Conservation (phyloP, 768 basidiomycete genomes). For the Kwoniella newhampshirensis region DNA sequence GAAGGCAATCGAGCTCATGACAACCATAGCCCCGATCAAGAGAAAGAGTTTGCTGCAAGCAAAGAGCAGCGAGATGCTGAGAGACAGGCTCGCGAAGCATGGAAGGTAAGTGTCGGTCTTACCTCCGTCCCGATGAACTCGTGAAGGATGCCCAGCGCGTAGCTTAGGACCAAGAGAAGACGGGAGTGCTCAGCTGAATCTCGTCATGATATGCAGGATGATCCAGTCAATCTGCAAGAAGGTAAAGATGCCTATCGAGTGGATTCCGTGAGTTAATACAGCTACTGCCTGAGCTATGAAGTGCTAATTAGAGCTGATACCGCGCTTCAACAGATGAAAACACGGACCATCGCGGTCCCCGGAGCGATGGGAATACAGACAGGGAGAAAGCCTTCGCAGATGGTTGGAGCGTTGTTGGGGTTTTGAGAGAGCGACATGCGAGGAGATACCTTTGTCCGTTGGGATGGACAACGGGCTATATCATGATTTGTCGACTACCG, state of each 20-base stretch:
- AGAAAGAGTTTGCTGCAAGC: conserved; percentile 2
- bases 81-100: not conserved
- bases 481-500: too few species aligned
- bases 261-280: conserved; percentile 12
- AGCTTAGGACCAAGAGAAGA: too few species aligned
- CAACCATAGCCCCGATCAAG: not conserved
- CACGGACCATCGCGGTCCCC: not conserved
- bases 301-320: not conserved
- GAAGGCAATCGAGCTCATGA: too few species aligned
- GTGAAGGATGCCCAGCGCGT: too few species aligned
- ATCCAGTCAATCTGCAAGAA: conserved; percentile 15
- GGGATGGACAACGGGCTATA: too few species aligned
- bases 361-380: not conserved
- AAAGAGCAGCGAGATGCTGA: not conserved
- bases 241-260: conserved; percentile 14
- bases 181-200: too few species aligned
- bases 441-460: too few species aligned
- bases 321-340: conserved; percentile 1
- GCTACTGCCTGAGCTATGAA: too few species aligned
- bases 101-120: not conserved
- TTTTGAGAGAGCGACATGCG: too few species aligned
- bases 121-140: not conserved
- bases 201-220: too few species aligned
- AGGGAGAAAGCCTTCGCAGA: not conserved
- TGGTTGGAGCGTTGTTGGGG: conserved; percentile 1